These are phyloP conservation scores for Chrysophaeum taylorii DNA, from an alignment of 352 stramenopile genomes.

Conservation along the genomic window DNA sequence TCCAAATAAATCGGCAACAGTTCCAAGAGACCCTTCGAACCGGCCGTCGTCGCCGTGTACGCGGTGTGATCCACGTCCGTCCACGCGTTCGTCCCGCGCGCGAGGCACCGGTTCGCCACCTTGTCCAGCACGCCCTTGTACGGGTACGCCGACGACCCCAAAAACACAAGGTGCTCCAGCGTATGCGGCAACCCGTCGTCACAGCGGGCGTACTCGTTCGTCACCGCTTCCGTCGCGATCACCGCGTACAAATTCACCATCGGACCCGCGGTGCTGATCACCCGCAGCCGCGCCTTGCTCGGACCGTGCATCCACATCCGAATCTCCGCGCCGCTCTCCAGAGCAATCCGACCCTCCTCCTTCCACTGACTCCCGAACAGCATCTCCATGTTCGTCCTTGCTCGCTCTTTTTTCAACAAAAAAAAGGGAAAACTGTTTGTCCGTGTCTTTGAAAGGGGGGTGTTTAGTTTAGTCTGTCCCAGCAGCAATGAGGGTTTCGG, in stretches of 20 bases:
- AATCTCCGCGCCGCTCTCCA: background rate
- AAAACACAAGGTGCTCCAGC: conserved; percentile 43
- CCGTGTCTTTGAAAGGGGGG: too few relatives aligned
- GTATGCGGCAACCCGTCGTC: conserved; percentile 44
- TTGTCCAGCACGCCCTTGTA: conserved; percentile 45
- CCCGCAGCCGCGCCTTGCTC: conserved; percentile 21
- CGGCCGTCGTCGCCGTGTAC: conserved; percentile 41
- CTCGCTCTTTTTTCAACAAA: too few relatives aligned
- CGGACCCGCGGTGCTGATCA: conserved; percentile 28
- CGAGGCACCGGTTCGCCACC: conserved; percentile 40
- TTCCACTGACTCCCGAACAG: too few relatives aligned
- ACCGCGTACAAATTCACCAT: conserved; percentile 35
- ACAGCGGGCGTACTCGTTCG: conserved; percentile 22
- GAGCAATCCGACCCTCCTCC: too few relatives aligned
- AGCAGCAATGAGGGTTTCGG: too few relatives aligned
- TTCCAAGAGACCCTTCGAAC: conserved; percentile 35
- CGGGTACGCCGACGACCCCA: conserved; percentile 34
- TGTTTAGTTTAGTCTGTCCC: too few relatives aligned
- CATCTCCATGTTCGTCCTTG: too few relatives aligned
- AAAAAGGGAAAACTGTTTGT: too few relatives aligned
- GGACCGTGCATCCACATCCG: conserved; percentile 20
- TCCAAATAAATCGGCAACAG: conserved; percentile 43
- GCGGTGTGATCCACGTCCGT: conserved; percentile 44
- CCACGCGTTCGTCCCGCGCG: conserved; percentile 42
- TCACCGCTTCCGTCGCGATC: conserved; percentile 26